Conservation (phyloP, 352 stramenopile genomes). For the Phytophthora niederhauseri region DNA sequence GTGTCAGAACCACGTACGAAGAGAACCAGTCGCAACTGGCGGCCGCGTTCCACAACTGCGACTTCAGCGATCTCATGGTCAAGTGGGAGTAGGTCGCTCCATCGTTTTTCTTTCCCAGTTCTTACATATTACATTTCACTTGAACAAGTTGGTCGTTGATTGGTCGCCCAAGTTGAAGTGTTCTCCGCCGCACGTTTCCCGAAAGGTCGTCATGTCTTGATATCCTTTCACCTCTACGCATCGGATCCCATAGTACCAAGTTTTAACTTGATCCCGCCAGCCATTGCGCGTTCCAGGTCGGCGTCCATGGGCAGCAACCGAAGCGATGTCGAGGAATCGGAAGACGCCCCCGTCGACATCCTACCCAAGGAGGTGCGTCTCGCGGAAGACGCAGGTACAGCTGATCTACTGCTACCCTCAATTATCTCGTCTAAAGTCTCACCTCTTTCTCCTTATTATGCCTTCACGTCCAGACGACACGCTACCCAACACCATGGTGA, state of each 20-base stretch:
- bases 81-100: neutral
- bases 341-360: conserved; percentile 60
- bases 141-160: neutral
- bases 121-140: neutral
- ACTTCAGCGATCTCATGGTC: conserved; percentile 18
- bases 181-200: conserved; percentile 12
- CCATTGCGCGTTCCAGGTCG: conserved; percentile 3
- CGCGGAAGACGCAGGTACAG: conserved; percentile 39
- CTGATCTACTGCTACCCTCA: neutral
- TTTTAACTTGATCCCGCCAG: neutral
- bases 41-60: conserved; percentile 14
- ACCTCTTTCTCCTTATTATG: neutral
- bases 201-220: conserved; percentile 10
- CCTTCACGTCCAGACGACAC: conserved; percentile 44
- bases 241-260: neutral
- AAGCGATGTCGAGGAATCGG: conserved; percentile 16
- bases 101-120: too few species aligned
- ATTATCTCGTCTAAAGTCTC: too few species aligned
- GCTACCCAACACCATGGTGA: conserved; percentile 71
- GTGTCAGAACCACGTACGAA: conserved; percentile 16
- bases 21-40: neutral
- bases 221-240: conserved; percentile 25
- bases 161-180: conserved; percentile 5
- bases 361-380: conserved; percentile 62
- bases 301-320: conserved; percentile 5